Conservation (phyloP, 2,329 filamentous ascomycete genomes). For the Colletotrichum caudatum region DNA sequence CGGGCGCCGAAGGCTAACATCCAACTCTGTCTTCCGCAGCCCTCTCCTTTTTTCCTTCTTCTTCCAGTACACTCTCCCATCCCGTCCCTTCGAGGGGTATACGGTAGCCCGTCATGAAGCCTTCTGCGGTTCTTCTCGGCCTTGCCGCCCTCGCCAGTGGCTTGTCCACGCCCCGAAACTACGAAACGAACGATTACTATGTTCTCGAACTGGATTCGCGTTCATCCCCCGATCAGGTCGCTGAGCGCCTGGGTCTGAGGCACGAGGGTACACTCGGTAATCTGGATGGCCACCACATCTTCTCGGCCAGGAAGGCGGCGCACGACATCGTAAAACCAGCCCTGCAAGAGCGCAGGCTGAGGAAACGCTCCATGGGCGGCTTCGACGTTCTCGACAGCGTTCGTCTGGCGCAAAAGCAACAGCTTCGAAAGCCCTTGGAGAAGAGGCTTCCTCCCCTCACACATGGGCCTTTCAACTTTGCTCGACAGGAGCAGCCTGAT, state of each 20-base stretch:
- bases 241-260: constrained; percentile 77
- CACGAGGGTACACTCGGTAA: constrained; percentile 86
- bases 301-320: constrained; percentile 75
- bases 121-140: constrained; percentile 64
- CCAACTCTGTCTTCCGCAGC: constrained; percentile 13
- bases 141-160: constrained; percentile 63
- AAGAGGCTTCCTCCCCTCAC: constrained; percentile 62
- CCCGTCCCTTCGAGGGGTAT: constrained; percentile 34
- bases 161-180: constrained; percentile 72
- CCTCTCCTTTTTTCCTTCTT: not conserved
- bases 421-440: constrained; percentile 62
- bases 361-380: constrained; percentile 68
- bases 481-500: constrained; percentile 45
- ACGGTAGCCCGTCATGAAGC: constrained; percentile 59
- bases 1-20: constrained; percentile 27
- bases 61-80: not conserved
- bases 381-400: constrained; percentile 78
- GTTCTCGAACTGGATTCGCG: constrained; percentile 83
- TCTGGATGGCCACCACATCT: constrained; percentile 85
- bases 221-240: constrained; percentile 76
- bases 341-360: constrained; percentile 66
- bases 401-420: constrained; percentile 82
- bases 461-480: constrained; percentile 18
- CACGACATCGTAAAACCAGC: constrained; percentile 70
- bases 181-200: constrained; percentile 90